Conservation (phyloP, 768 basidiomycete species). For the Phanerochaete carnosa region DNA sequence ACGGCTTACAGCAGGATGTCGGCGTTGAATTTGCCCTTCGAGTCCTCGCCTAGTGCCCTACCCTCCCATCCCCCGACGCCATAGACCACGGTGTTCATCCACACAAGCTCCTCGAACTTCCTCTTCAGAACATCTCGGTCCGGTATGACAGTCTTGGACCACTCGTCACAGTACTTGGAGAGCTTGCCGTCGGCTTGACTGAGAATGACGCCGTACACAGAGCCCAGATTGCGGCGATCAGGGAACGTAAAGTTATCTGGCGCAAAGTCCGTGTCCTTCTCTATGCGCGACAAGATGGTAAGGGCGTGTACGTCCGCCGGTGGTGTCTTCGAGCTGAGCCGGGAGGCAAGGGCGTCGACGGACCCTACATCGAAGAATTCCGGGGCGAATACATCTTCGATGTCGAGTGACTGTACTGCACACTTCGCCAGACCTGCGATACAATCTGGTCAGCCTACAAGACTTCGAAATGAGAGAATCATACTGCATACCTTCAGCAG, state of each 20-base stretch:
- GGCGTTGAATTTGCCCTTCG: conserved; percentile 39
- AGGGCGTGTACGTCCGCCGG: too few species aligned
- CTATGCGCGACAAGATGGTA: too few species aligned
- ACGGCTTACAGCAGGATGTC: conserved; percentile 66
- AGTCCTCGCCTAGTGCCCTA: conserved; percentile 20
- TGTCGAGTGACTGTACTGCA: conserved; percentile 41
- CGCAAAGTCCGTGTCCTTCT: too few species aligned
- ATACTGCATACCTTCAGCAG: conserved; percentile 56
- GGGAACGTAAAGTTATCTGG: conserved; percentile 11
- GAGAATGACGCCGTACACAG: conserved; percentile 9
- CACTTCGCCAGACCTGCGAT: conserved; percentile 31
- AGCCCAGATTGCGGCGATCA: background rate
- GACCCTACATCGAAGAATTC: conserved; percentile 20
- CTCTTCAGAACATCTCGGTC: conserved; percentile 34
- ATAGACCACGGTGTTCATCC: conserved; percentile 55
- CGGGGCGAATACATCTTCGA: conserved; percentile 30
- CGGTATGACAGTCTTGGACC: conserved; percentile 17
- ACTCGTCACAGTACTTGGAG: conserved; percentile 15
- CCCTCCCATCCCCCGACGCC: conserved; percentile 54
- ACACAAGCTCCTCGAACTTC: conserved; percentile 63
- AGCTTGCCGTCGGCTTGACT: conserved; percentile 11
- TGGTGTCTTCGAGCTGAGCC: background rate
- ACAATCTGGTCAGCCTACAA: background rate
- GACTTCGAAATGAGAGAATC: too few species aligned
- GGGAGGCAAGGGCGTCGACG: background rate